These are phyloP conservation scores for Ballota nigra DNA, from an alignment of 257 asterid species.

Conservation along the genomic window DNA sequence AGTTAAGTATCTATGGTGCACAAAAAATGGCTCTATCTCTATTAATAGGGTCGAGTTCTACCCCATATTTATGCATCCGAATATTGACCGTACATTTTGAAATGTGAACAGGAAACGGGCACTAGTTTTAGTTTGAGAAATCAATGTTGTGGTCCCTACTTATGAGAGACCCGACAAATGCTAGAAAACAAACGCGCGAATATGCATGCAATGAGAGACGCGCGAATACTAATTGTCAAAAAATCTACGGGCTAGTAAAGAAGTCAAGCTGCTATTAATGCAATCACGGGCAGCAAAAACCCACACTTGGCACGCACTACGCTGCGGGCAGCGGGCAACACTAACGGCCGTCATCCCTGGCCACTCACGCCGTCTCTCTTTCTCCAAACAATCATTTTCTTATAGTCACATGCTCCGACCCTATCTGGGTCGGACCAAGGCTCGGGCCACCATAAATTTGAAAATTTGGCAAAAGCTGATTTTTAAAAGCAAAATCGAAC, in stretches of 20 bases:
- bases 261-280: neutral
- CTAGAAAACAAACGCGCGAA: slow-evolving; percentile 10
- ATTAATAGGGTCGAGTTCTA: too few relatives aligned
- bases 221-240: slow-evolving; percentile 27
- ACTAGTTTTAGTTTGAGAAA: slow-evolving; percentile 8
- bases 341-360: slow-evolving; percentile 43
- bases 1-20: too few relatives aligned
- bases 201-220: slow-evolving; percentile 13
- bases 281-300: slow-evolving; percentile 23
- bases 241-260: slow-evolving; percentile 18
- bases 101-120: too few relatives aligned
- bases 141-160: slow-evolving; percentile 28
- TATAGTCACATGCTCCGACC: slow-evolving; percentile 27
- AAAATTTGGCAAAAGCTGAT: slow-evolving; percentile 34
- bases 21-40: too few relatives aligned
- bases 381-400: slow-evolving; percentile 13
- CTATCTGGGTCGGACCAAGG: slow-evolving; percentile 44
- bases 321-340: slow-evolving; percentile 36
- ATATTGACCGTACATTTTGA: too few relatives aligned
- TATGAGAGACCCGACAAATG: neutral
- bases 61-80: too few relatives aligned
- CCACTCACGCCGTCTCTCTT: slow-evolving; percentile 40
- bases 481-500: slow-evolving; percentile 24
- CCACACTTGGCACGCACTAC: neutral
- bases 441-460: slow-evolving; percentile 33